Base-by-base conservation (phyloP, 257 asterid genomes). In the Petrea volubilis region DNA sequence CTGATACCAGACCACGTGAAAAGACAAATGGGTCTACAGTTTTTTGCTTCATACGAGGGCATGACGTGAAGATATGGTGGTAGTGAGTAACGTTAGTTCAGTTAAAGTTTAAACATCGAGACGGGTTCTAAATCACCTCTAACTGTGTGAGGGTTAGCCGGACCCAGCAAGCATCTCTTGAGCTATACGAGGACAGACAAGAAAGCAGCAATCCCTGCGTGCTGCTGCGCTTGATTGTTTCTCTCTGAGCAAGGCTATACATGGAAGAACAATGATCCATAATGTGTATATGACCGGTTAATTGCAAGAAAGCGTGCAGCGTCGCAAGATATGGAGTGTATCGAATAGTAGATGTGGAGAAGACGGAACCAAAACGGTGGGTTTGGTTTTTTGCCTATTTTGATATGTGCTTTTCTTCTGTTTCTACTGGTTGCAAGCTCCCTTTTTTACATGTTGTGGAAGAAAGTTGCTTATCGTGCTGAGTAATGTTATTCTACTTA, bases 1-100 rank as follows among this genome's bases (percentile, higher is more conserved):
- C 84, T 93, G 83, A 79, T 93, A 74, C 98, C 98, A 34, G 97
- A 93, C 68, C 92, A 90, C 29, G 82, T 90, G 67, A 91, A 86
- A 78, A 87, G 88, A 69, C 97, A 90, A 83, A 79, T 81, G 89
- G 92, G 97, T 21, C 69, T 81, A 23, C 93, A 88, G 67, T 83
- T 83, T 80, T 82, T 82, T 51, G 84, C 94, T 76, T 82, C 95
- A 34, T 78, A 82, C 2, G 73, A 89, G 78, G 83, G 85, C 80
- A 83, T 70, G 79, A 85, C 87, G 83, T 87, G 43, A 55, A 77
- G 49, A 6, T 68, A 52, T 17, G 36, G 43, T 47, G 4, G 3
- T 56, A 44, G 34, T 21, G 71, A 52, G 77, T 56, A 57, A 51
- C 59, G 62, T 73, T 77, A 61, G 74, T 73, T 14, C 76, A 74